These are phyloP conservation scores for Alternaria incomplexa DNA, from an alignment of 2,329 filamentous ascomycete genomes.

Conservation along the genomic window DNA sequence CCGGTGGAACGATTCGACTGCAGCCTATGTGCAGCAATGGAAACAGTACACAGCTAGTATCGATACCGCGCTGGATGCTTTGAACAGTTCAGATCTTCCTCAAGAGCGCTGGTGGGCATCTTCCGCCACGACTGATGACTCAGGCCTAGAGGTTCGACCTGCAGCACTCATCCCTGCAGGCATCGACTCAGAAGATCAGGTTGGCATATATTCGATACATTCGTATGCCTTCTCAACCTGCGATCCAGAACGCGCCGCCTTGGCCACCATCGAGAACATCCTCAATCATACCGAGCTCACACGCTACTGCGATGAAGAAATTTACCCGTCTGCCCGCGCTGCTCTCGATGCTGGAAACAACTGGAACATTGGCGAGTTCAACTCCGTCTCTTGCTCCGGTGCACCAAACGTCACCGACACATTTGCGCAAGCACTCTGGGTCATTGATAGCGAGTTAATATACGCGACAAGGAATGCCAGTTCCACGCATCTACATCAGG, in stretches of 20 bases:
- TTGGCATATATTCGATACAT: slow-evolving; percentile 12
- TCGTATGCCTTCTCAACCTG: slow-evolving; percentile 14
- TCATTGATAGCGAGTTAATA: slow-evolving; percentile 15
- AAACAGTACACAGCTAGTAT: slow-evolving; percentile 12
- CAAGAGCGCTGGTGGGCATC: slow-evolving; percentile 17
- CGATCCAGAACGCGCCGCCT: not conserved
- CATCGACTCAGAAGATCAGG: slow-evolving; percentile 8
- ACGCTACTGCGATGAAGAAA: slow-evolving; percentile 15
- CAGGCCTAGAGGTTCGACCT: slow-evolving; percentile 11
- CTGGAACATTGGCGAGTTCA: slow-evolving; percentile 19
- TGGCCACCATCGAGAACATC: slow-evolving; percentile 16
- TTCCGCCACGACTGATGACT: slow-evolving; percentile 16
- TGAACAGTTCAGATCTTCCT: not conserved
- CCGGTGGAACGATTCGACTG: slow-evolving; percentile 11
- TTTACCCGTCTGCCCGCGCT: slow-evolving; percentile 15
- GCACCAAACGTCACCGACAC: slow-evolving; percentile 16
- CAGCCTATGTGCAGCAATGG: slow-evolving; percentile 13
- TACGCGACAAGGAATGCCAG: slow-evolving; percentile 14
- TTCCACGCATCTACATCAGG: slow-evolving; percentile 9
- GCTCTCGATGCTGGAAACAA: slow-evolving; percentile 5
- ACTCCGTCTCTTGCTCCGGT: slow-evolving; percentile 14
- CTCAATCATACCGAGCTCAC: slow-evolving; percentile 17
- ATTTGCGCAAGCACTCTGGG: slow-evolving; percentile 19
- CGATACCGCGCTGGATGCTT: slow-evolving; percentile 2
- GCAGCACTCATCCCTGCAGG: slow-evolving; percentile 15